phyloP scores from a whole-genome alignment of 2,329 filamentous ascomycete species.

The Tolypocladium album region DNA sequence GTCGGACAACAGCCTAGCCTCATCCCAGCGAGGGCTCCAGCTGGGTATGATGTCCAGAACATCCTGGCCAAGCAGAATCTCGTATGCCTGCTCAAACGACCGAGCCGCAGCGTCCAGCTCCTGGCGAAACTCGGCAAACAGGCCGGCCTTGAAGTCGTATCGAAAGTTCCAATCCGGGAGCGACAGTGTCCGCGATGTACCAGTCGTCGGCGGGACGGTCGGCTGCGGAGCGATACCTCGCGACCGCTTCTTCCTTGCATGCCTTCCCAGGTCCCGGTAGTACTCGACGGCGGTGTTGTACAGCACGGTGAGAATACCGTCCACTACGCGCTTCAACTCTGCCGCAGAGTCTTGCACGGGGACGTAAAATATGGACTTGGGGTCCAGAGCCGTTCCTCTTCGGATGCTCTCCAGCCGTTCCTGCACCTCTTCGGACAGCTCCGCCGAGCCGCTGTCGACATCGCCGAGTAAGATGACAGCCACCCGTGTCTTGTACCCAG shows the following conservation, averaged over 20 bases:
- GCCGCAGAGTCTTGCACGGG: constrained; percentile 60
- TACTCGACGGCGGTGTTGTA: constrained; percentile 75
- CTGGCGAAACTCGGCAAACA: constrained; percentile 86
- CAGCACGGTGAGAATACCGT: constrained; percentile 60
- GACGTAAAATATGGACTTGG: constrained; percentile 77
- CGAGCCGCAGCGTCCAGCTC: constrained; percentile 82
- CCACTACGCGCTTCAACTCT: constrained; percentile 64
- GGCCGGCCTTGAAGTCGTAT: constrained; percentile 86
- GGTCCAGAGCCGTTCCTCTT: constrained; percentile 67
- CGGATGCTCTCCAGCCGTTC: constrained; percentile 72
- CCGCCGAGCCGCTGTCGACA: constrained; percentile 12
- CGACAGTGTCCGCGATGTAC: constrained; percentile 78
- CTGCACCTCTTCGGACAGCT: constrained; percentile 53
- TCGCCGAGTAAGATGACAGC: constrained; percentile 49
- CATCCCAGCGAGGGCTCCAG: constrained; percentile 85
- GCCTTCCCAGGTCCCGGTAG: constrained; percentile 88
- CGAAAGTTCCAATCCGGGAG: constrained; percentile 83
- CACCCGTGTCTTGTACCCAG: constrained; percentile 68
- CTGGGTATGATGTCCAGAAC: constrained; percentile 80
- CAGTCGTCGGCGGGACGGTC: constrained; percentile 70
- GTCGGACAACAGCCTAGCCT: constrained; percentile 82
- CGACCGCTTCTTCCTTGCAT: constrained; percentile 77
- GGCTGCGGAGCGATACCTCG: constrained; percentile 69
- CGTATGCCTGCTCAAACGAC: constrained; percentile 81
- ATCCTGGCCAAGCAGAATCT: constrained; percentile 69